phyloP scores from a whole-genome alignment of 2,329 filamentous ascomycete genomes.

The Fragosphaeria purpurea region DNA sequence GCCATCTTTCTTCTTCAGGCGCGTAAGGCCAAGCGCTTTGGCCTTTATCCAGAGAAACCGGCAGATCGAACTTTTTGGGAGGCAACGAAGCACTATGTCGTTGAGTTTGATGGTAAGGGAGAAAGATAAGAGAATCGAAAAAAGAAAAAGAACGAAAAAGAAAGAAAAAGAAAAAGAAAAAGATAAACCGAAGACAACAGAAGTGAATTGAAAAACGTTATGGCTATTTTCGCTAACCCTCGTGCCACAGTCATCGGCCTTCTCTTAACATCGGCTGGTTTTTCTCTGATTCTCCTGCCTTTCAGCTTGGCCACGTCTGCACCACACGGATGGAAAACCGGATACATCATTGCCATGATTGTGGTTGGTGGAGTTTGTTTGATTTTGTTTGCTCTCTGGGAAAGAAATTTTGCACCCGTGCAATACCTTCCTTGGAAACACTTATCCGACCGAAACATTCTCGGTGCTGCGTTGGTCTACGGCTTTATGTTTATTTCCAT shows the following conservation, averaged over 20 bases:
- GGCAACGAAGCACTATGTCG: conserved; percentile 40
- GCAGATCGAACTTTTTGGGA: conserved; percentile 34
- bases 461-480: conserved; percentile 15
- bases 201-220: too few species aligned
- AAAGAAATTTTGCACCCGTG: conserved; percentile 26
- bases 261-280: conserved; percentile 49
- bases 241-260: conserved; percentile 42
- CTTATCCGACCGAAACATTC: conserved; percentile 35
- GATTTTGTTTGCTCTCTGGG: conserved; percentile 27
- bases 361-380: conserved; percentile 27
- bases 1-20: conserved; percentile 48
- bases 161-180: too few species aligned
- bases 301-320: conserved; percentile 46
- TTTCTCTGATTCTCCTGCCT: conserved; percentile 56
- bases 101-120: conserved; percentile 48
- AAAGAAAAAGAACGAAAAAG: too few species aligned
- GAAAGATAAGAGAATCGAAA: too few species aligned
- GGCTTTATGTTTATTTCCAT: conserved; percentile 9
- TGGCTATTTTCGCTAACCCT: background rate
- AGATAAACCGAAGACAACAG: too few species aligned
- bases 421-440: conserved; percentile 32
- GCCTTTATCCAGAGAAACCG: conserved; percentile 32
- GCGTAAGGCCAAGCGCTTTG: conserved; percentile 45
- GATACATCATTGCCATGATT: conserved; percentile 31
- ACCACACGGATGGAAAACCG: conserved; percentile 28